A percentile compares a stretch with the other conserved stretches of the same genome.
Conservation (phyloP, 768 basidiomycete species). For the Suillus subalutaceus region DNA sequence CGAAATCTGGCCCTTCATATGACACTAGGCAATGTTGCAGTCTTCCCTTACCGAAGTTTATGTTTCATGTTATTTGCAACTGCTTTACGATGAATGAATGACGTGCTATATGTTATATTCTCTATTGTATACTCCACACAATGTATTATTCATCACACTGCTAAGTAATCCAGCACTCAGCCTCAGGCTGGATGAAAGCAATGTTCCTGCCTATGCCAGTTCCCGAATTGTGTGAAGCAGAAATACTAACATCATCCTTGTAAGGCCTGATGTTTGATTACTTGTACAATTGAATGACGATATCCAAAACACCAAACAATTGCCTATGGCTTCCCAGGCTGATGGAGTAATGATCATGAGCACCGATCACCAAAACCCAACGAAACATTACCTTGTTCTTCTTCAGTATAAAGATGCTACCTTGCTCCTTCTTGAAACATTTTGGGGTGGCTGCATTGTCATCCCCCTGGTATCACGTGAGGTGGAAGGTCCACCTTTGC, state of each 20-base stretch:
- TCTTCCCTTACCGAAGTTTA: too few species aligned
- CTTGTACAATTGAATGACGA: slow-evolving; percentile 2
- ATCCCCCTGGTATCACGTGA: slow-evolving; percentile 26
- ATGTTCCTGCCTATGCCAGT: neutral
- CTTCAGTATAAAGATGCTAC: slow-evolving; percentile 64
- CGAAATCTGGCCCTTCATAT: too few species aligned
- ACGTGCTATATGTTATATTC: neutral
- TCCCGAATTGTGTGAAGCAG: too few species aligned
- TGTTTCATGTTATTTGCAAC: too few species aligned
- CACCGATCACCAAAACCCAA: neutral
- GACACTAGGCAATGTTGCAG: too few species aligned
- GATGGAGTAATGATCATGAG: neutral
- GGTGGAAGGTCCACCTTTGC: slow-evolving; percentile 18
- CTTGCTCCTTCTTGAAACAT: slow-evolving; percentile 36
- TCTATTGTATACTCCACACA: neutral
- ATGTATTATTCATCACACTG: neutral
- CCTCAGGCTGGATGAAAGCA: neutral
- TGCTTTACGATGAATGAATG: too few species aligned
- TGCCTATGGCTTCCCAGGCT: slow-evolving; percentile 4
- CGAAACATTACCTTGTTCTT: slow-evolving; percentile 36
- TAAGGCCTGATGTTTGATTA: neutral
- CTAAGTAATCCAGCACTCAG: neutral
- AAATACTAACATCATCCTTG: neutral
- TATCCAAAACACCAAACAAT: neutral
- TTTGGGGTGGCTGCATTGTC: slow-evolving; percentile 34